Conservation (phyloP, 805 yeast species). For the Myxozyma neotropica region DNA sequence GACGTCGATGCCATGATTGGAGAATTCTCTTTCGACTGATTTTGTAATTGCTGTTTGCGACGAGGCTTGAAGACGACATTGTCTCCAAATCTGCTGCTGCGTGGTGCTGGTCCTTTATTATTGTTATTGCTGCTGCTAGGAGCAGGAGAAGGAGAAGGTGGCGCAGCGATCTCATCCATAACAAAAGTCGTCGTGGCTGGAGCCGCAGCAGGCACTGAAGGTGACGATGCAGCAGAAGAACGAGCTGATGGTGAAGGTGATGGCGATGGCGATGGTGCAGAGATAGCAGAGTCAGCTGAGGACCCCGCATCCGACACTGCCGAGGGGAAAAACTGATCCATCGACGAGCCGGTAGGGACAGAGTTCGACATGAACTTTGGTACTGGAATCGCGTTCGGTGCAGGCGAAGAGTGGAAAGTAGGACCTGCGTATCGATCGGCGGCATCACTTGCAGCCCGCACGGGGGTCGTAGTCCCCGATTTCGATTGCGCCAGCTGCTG, state of each 20-base stretch:
- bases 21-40: not conserved
- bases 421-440: conserved; percentile 36
- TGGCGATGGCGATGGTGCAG: conserved; percentile 4
- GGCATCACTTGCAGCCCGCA: conserved; percentile 6
- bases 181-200: not conserved
- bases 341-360: conserved; percentile 16
- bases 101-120: not conserved
- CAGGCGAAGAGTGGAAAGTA: conserved; percentile 37
- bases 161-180: not conserved
- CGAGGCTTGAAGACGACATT: conserved; percentile 28
- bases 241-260: not conserved
- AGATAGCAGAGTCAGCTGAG: not conserved
- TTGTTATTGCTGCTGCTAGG: not conserved
- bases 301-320: not conserved
- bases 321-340: conserved; percentile 12
- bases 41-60: conserved; percentile 9
- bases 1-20: not conserved
- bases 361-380: conserved; percentile 34
- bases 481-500: not conserved
- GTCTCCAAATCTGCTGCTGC: conserved; percentile 23
- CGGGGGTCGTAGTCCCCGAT: conserved; percentile 23
- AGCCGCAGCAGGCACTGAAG: not conserved
- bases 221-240: too few relatives aligned
- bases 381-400: conserved; percentile 37
- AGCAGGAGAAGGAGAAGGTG: conserved; percentile 11